These are phyloP conservation scores for Heliamphora pulchella DNA, from an alignment of 179 eudicot genomes.

Conservation along the genomic window DNA sequence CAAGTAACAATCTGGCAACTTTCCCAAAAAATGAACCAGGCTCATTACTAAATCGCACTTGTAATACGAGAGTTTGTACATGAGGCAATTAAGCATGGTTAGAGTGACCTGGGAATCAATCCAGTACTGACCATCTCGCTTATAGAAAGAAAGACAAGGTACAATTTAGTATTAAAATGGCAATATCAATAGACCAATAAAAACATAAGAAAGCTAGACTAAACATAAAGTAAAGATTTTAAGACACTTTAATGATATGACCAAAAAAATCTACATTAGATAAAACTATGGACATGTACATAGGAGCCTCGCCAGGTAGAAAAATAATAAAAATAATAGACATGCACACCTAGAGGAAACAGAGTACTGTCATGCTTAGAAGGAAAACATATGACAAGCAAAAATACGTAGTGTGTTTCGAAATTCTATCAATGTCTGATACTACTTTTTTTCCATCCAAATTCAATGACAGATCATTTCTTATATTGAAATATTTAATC, in stretches of 20 bases:
- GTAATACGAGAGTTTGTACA: conserved; percentile 94
- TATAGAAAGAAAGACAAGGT: conserved; percentile 16
- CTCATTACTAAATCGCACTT: conserved; percentile 39
- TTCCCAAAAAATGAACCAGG: background rate
- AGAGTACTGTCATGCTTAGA: background rate
- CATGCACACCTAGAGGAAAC: background rate
- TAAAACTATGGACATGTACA: background rate
- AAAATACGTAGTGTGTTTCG: background rate
- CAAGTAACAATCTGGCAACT: background rate
- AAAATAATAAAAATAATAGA: background rate
- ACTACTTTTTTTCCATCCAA: background rate
- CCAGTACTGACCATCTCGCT: conserved; percentile 95
- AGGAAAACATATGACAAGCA: background rate
- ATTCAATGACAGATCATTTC: background rate
- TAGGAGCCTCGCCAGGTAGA: background rate
- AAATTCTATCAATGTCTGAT: background rate
- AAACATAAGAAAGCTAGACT: background rate
- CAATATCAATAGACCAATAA: background rate
- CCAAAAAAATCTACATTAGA: background rate
- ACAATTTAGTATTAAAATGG: background rate
- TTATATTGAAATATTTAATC: background rate
- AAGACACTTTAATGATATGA: background rate
- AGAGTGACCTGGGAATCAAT: conserved; percentile 90
- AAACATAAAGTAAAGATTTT: background rate
- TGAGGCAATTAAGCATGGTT: conserved; percentile 83